Percentiles rank a stretch among this genome's conserved stretches.
phyloP scores from a whole-genome alignment of 129 eudicot species.

The Chrysanthemum makinoi region DNA sequence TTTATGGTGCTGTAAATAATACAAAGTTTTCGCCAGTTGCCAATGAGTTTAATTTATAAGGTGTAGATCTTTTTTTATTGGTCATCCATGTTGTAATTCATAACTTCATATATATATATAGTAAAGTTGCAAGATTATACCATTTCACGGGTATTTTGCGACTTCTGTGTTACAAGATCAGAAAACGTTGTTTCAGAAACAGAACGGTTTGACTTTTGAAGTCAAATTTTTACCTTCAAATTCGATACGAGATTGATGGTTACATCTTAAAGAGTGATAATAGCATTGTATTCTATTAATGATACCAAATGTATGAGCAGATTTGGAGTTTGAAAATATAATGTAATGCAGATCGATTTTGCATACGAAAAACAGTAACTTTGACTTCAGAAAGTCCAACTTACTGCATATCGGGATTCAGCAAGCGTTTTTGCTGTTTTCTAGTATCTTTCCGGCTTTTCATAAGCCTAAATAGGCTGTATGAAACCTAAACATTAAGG shows the following conservation, averaged over 20 bases:
- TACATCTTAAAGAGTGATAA: background rate
- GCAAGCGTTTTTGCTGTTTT: slow-evolving; percentile 53
- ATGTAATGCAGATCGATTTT: background rate
- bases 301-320: background rate
- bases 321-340: background rate
- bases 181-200: background rate
- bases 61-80: slow-evolving; percentile 14
- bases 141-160: slow-evolving; percentile 38
- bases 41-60: slow-evolving; percentile 31
- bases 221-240: slow-evolving; percentile 5
- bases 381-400: background rate
- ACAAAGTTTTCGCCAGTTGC: slow-evolving; percentile 14
- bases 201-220: background rate
- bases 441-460: slow-evolving; percentile 67
- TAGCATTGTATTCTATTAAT: background rate
- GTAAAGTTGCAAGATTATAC: slow-evolving; percentile 47
- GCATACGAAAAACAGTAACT: background rate
- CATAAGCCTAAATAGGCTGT: too few species aligned
- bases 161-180: slow-evolving; percentile 37
- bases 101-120: slow-evolving; percentile 15
- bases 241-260: background rate
- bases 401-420: slow-evolving; percentile 35
- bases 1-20: slow-evolving; percentile 36
- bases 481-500: too few species aligned
- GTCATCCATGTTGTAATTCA: slow-evolving; percentile 27